Evolutionary conservation across 139 green algal species (phyloP).

Genomic region (Chlorella sp.): DNA sequence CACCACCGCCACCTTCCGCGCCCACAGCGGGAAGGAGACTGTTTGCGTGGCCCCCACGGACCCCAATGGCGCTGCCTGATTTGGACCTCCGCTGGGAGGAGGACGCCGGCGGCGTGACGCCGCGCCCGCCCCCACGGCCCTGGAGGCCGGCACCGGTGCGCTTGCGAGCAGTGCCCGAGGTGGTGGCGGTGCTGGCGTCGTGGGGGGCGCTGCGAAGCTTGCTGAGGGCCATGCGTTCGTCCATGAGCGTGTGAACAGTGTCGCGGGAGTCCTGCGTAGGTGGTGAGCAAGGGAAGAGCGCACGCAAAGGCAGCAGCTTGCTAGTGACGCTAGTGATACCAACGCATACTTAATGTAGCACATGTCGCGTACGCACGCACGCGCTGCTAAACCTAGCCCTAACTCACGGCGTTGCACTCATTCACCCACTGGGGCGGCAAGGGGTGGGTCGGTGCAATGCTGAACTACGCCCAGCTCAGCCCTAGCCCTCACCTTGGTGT

Average conservation of each 20-base stretch:
- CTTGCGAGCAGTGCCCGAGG: neutral
- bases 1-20: neutral
- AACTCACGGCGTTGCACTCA: neutral
- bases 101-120: neutral
- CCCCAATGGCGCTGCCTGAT: neutral
- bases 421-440: neutral
- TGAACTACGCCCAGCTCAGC: neutral
- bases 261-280: neutral
- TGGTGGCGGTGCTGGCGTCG: neutral
- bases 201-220: neutral
- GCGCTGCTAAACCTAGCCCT: neutral
- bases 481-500: neutral
- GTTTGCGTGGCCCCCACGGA: neutral
- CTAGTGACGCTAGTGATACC: neutral
- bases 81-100: neutral
- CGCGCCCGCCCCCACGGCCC: too few relatives aligned
- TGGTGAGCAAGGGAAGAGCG: neutral
- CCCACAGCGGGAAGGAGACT: neutral
- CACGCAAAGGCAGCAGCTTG: neutral
- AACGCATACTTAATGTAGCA: neutral
- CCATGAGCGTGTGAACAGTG: conserved; percentile 2
- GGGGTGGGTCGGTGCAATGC: neutral
- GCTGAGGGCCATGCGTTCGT: conserved; percentile 11
- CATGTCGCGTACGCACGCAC: neutral
- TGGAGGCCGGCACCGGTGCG: too few relatives aligned